Conservation (phyloP, 345 rosid species). For the Melaleuca quinquenervia region DNA sequence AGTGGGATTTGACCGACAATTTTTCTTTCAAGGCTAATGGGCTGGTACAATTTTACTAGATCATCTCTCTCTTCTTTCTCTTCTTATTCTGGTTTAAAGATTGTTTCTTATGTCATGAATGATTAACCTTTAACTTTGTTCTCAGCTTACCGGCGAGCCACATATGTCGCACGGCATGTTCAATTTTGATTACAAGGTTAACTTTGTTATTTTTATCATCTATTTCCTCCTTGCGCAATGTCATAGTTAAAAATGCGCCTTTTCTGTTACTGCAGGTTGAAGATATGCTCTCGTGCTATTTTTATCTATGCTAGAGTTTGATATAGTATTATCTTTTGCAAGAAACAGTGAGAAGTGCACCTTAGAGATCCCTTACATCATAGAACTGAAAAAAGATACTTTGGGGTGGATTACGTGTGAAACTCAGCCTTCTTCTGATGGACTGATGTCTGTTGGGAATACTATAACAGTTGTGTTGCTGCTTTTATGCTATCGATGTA, state of each 20-base stretch:
- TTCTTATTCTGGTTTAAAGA: neutral
- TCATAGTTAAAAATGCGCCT: neutral
- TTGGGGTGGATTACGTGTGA: neutral
- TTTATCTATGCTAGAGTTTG: neutral
- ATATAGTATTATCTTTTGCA: neutral
- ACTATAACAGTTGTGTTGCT: neutral
- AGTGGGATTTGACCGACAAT: constrained; percentile 76
- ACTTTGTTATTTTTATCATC: neutral
- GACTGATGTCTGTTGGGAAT: neutral
- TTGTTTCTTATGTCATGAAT: neutral
- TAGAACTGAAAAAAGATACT: neutral
- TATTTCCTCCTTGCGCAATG: neutral
- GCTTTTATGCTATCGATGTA: neutral
- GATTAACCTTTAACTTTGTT: constrained; percentile 6
- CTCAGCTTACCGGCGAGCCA: constrained; percentile 71
- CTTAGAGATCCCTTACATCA: neutral
- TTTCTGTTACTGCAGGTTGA: neutral
- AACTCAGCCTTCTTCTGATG: neutral
- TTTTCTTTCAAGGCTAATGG: constrained; percentile 75
- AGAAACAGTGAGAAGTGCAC: neutral
- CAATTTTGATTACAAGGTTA: constrained; percentile 92
- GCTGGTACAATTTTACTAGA: constrained; percentile 30
- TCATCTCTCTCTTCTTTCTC: neutral
- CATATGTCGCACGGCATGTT: constrained; percentile 82
- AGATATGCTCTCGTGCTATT: neutral